Percentiles rank a stretch among this genome's conserved stretches.
These are phyloP conservation scores for Nicotiana benthamiana DNA, from an alignment of 257 asterid genomes.

Conservation along the genomic window DNA sequence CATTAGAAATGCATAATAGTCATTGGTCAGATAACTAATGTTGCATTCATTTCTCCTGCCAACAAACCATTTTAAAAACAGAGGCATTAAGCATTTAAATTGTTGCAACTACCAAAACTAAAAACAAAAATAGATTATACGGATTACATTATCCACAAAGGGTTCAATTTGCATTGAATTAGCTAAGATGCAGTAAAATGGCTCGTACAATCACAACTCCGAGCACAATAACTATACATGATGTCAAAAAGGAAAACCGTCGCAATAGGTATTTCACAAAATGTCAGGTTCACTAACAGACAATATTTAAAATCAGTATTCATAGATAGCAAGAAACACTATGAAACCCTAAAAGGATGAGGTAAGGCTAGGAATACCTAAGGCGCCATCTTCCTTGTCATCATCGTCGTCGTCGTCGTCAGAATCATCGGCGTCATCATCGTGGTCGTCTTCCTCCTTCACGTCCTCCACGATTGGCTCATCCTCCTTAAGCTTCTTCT, in stretches of 20 bases:
- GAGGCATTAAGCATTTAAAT: background rate
- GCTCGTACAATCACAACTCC: background rate
- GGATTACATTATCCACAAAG: background rate
- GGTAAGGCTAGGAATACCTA: background rate
- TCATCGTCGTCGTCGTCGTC: slow-evolving; percentile 71
- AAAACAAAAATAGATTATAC: too few relatives aligned
- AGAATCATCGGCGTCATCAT: slow-evolving; percentile 52
- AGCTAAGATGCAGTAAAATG: background rate
- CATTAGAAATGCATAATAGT: background rate
- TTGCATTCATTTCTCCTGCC: background rate
- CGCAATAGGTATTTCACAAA: background rate
- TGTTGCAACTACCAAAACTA: background rate
- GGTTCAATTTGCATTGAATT: background rate
- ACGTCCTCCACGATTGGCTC: slow-evolving; percentile 76
- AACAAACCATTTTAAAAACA: background rate
- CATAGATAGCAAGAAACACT: background rate
- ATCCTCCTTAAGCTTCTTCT: slow-evolving; percentile 45
- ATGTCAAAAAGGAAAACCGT: background rate
- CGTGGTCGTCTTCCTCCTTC: slow-evolving; percentile 72
- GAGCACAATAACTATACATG: background rate
- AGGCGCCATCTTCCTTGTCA: slow-evolving; percentile 18
- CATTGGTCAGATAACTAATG: background rate
- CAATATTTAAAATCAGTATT: background rate
- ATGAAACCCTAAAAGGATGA: background rate
- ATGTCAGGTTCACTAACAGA: background rate